phyloP scores from a whole-genome alignment of 2,329 filamentous ascomycete genomes.

The Penicillium hordei region DNA sequence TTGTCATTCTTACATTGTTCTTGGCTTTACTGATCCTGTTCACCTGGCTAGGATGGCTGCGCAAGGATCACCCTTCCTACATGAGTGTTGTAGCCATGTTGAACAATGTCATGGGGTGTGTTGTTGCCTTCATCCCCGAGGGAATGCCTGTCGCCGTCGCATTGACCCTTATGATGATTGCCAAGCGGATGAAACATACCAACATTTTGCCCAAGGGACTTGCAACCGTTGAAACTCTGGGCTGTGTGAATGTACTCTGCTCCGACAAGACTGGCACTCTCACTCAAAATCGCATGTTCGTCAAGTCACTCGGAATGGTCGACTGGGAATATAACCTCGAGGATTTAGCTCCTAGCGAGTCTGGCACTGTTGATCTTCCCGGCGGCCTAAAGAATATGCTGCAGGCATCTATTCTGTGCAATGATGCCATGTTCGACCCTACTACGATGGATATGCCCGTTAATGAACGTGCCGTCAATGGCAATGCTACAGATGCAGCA shows the following conservation, averaged over 20 bases:
- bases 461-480: constrained; percentile 64
- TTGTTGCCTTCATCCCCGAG: constrained; percentile 77
- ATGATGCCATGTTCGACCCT: constrained; percentile 72
- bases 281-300: constrained; percentile 68
- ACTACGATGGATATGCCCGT: constrained; percentile 61
- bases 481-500: constrained; percentile 75
- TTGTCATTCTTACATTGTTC: constrained; percentile 65
- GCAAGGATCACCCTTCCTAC: constrained; percentile 63
- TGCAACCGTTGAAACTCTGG: constrained; percentile 75
- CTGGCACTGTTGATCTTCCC: constrained; percentile 11
- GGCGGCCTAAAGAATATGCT: constrained; percentile 60
- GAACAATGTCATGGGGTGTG: constrained; percentile 70
- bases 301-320: constrained; percentile 40
- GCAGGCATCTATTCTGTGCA: constrained; percentile 66
- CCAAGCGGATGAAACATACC: constrained; percentile 72
- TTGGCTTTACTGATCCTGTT: constrained; percentile 57
- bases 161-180: constrained; percentile 71
- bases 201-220: constrained; percentile 77
- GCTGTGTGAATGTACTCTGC: constrained; percentile 71
- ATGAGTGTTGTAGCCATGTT: constrained; percentile 72
- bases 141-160: constrained; percentile 70
- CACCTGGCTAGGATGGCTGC: constrained; percentile 66
- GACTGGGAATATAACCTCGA: constrained; percentile 26
- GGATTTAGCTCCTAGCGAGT: constrained; percentile 16
- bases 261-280: constrained; percentile 71